A percentile compares a stretch with the other conserved stretches of the same genome.
Evolutionary conservation across 2,329 filamentous ascomycete genomes (phyloP).

Genomic region (Penicillium occitanis): DNA sequence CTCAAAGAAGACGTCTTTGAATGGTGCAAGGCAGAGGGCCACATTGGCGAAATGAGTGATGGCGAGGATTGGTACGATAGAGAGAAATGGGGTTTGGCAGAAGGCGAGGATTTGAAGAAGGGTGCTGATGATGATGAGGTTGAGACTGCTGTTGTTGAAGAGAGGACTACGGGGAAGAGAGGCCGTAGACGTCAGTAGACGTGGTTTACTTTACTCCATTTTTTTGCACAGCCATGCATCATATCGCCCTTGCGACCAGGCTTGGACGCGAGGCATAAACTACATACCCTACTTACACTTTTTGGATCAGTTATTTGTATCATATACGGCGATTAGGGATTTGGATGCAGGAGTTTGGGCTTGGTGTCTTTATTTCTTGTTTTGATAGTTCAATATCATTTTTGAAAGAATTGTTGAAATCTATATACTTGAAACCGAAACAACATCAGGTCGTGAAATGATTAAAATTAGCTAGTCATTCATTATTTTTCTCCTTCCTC

Average conservation of each 20-base stretch:
- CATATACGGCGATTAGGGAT: constrained; percentile 5
- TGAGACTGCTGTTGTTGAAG: constrained; percentile 47
- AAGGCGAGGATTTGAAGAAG: constrained; percentile 58
- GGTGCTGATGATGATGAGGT: constrained; percentile 63
- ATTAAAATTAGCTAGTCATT: not conserved
- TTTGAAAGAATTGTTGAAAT: constrained; percentile 2
- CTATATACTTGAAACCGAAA: constrained; percentile 4
- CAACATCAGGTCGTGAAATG: not conserved
- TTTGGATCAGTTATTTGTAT: not conserved
- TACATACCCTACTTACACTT: constrained; percentile 8
- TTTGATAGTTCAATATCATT: constrained; percentile 3
- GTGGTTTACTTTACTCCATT: not conserved
- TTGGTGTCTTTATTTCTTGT: not conserved
- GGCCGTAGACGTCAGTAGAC: constrained; percentile 33
- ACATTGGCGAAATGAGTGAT: constrained; percentile 65
- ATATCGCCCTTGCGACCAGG: not conserved
- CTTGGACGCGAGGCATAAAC: not conserved
- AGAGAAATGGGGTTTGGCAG: constrained; percentile 58
- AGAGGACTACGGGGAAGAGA: constrained; percentile 40
- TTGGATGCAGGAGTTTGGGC: not conserved
- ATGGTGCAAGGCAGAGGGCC: constrained; percentile 62
- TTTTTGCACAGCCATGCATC: not conserved
- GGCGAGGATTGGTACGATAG: constrained; percentile 68
- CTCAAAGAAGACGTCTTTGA: constrained; percentile 60
- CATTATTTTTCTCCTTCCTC: not conserved